Evolutionary conservation across 768 basidiomycete genomes (phyloP).

Genomic region (Phlebiopsis gigantea): DNA sequence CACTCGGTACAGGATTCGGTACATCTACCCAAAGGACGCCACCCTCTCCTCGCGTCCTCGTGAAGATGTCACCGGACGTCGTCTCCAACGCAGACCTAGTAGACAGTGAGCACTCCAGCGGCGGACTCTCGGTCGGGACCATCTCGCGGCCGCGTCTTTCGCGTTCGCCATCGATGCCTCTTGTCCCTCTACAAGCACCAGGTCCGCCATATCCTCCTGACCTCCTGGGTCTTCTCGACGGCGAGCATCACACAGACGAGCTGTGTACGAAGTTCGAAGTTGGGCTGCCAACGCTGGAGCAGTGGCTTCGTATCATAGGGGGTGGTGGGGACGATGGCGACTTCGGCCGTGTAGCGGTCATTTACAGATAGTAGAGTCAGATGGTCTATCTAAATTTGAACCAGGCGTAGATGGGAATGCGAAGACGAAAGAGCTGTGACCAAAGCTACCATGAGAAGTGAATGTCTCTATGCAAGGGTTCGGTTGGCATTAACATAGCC

Average conservation of each 20-base stretch:
- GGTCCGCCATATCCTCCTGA: conserved; percentile 46
- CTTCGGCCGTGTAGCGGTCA: conserved; percentile 70
- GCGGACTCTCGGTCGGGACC: conserved; percentile 21
- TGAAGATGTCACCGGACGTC: conserved; percentile 10
- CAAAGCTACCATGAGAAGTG: not conserved
- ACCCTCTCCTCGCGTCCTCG: conserved; percentile 1
- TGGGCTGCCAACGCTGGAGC: conserved; percentile 77
- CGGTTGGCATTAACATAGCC: conserved; percentile 90
- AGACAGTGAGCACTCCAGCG: conserved; percentile 23
- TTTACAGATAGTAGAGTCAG: conserved; percentile 52
- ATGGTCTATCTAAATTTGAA: not conserved
- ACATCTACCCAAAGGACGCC: not conserved
- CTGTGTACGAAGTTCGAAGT: conserved; percentile 77
- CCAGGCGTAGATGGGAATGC: not conserved
- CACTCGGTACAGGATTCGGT: not conserved
- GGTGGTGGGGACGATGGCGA: conserved; percentile 53
- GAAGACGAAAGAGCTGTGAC: not conserved
- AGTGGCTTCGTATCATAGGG: conserved; percentile 60
- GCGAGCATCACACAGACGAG: conserved; percentile 85
- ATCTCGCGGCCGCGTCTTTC: conserved; percentile 43
- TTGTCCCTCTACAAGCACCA: conserved; percentile 29
- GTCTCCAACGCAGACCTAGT: conserved; percentile 10
- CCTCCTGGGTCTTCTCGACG: conserved; percentile 64
- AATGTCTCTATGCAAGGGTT: conserved; percentile 49
- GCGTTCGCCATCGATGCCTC: conserved; percentile 54